These are phyloP conservation scores for Trifolium pratense DNA, from an alignment of 306 rosid species.

Conservation along the genomic window DNA sequence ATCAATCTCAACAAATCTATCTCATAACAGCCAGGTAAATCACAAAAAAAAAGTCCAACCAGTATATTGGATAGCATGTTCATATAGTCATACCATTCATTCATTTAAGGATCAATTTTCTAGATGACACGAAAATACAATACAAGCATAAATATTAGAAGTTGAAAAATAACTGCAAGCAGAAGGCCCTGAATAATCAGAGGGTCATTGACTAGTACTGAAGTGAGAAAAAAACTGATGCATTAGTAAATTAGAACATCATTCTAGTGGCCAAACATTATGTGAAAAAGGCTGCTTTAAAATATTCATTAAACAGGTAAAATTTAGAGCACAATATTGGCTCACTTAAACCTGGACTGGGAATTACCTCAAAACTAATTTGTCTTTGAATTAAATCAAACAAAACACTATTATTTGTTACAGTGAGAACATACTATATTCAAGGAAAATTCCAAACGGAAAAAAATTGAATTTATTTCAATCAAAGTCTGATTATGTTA, in stretches of 20 bases:
- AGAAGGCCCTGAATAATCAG: neutral
- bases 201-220: neutral
- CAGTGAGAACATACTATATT: neutral
- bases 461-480: too few relatives aligned
- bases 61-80: neutral
- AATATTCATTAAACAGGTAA: neutral
- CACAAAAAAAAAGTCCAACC: neutral
- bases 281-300: neutral
- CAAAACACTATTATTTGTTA: neutral
- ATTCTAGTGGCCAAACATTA: too few relatives aligned
- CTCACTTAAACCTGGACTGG: too few relatives aligned
- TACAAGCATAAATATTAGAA: neutral
- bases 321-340: neutral
- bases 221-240: neutral
- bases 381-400: neutral
- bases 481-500: neutral
- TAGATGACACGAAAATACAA: neutral
- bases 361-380: neutral
- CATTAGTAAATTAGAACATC: neutral
- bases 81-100: constrained; percentile 1
- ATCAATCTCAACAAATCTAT: constrained; percentile 8
- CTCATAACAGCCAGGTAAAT: neutral
- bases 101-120: neutral
- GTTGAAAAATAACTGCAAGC: neutral
- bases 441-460: neutral